A percentile compares a stretch with the other conserved stretches of the same genome.
These are phyloP conservation scores for Populus hybrid DNA, from an alignment of 441 rosid genomes.

Conservation along the genomic window DNA sequence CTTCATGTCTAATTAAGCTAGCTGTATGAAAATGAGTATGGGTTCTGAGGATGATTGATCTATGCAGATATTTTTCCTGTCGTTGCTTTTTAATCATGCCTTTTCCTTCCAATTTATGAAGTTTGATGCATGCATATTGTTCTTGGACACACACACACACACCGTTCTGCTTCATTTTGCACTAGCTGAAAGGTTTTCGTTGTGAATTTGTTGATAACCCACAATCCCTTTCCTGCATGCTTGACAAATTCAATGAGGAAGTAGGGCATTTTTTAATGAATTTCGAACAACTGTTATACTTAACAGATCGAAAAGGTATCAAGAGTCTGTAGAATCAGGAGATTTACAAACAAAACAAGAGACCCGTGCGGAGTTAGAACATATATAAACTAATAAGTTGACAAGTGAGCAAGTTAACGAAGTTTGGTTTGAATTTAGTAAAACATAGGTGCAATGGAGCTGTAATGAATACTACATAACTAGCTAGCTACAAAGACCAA, in stretches of 20 bases:
- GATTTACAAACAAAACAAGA: not conserved
- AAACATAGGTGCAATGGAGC: not conserved
- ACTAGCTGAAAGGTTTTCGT: not conserved
- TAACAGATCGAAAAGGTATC: no score
- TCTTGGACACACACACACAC: not conserved
- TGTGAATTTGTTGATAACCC: not conserved
- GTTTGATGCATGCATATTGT: not conserved
- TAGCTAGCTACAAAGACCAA: not conserved
- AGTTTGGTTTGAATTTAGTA: not conserved
- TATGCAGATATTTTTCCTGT: not conserved
- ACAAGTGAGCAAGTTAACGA: not conserved
- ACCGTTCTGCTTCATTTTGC: not conserved
- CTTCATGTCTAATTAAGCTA: not conserved
- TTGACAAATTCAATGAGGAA: no score
- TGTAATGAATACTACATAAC: not conserved
- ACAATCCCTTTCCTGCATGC: not conserved
- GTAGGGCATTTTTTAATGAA: not conserved
- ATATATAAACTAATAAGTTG: not conserved
- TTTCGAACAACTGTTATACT: not conserved
- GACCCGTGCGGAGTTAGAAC: not conserved
- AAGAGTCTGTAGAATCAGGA: not conserved
- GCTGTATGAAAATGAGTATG: not conserved
- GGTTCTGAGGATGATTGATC: not conserved
- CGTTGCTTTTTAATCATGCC: no score
- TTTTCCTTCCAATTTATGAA: not conserved